Base-by-base conservation (phyloP, 495 filamentous ascomycete genomes). In the Aspergillus diversus region DNA sequence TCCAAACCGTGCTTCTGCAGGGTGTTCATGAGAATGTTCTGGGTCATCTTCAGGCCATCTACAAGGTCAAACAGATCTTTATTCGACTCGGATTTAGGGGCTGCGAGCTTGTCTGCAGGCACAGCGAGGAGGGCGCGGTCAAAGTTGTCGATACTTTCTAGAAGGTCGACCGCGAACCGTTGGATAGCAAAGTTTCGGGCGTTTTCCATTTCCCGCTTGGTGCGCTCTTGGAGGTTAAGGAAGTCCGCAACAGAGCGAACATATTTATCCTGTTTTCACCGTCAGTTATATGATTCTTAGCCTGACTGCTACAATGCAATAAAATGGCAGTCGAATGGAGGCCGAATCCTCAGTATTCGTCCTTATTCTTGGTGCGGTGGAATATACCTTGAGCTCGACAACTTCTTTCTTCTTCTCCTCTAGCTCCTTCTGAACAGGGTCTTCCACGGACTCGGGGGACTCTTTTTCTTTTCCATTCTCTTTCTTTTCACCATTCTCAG, bases 201-300 rank as follows among this genome's bases (percentile, higher is more conserved):
- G 37, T 83, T 74, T 72, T 96, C 90, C 75, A 95, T 87, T 50
- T 99, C 96, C 67, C 96, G 92, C 77, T 90, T 88, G 7, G 92
- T 94, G 68, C 95, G 91, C 65, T 96, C 92, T 81, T 97, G 93
- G 42, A 98, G 90, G 80, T 97, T 99, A 69, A 91, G 91, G 84
- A 93, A 98, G 65, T 98, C 95, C 73, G 95, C 95, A 63, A 97
- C 90, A 50, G 88, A 89, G 68, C 95, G 95, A 54, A 95, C 86
- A 75, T 90, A 96, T 79, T 90, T 92, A 77, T 98, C 94, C 95
- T 98, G 68, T 27, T 27, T 2, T 27, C 21, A 27, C 21, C 21
- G 21, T 27, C 21, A 27, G 21, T 27, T 27, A 27, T 27, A 27
- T 27, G 21, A 27, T 27, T 27, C 21, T 27, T 27, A 27, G 21